phyloP scores from a whole-genome alignment of 352 stramenopile genomes.

The Pythium biforme region DNA sequence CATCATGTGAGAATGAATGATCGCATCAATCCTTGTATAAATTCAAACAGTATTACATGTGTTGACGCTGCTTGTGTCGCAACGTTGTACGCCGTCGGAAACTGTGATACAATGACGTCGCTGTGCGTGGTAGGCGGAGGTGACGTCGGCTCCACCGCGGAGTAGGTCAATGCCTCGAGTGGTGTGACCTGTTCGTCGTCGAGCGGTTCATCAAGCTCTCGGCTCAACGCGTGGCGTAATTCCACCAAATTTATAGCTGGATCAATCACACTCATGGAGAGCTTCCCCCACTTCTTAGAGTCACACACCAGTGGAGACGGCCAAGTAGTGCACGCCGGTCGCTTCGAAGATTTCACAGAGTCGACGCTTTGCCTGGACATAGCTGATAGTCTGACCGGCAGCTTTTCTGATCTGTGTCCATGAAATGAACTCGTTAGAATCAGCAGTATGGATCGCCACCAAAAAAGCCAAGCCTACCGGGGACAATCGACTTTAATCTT shows the following conservation, averaged over 20 bases:
- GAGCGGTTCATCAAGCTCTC: not conserved
- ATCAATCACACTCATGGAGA: constrained; percentile 16
- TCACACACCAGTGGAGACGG: not conserved
- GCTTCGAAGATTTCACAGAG: not conserved
- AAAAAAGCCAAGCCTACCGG: too few relatives aligned
- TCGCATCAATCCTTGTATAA: too few relatives aligned
- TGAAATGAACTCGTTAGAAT: too few relatives aligned
- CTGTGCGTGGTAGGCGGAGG: not conserved
- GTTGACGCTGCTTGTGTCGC: too few relatives aligned
- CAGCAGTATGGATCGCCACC: too few relatives aligned
- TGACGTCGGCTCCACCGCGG: not conserved
- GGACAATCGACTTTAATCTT: not conserved
- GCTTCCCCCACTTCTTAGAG: constrained; percentile 4
- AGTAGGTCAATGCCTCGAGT: not conserved
- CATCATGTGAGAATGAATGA: not conserved
- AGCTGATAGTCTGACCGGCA: not conserved
- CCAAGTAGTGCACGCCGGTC: not conserved
- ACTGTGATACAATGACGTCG: too few relatives aligned
- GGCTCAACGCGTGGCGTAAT: not conserved
- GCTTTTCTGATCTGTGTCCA: not conserved
- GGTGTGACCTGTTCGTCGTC: not conserved
- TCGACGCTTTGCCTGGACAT: not conserved
- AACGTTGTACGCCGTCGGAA: too few relatives aligned
- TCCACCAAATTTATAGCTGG: constrained; percentile 4
- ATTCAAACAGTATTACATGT: too few relatives aligned